Base-by-base conservation (phyloP, 2,329 filamentous ascomycete species). In the Alternaria viburni region DNA sequence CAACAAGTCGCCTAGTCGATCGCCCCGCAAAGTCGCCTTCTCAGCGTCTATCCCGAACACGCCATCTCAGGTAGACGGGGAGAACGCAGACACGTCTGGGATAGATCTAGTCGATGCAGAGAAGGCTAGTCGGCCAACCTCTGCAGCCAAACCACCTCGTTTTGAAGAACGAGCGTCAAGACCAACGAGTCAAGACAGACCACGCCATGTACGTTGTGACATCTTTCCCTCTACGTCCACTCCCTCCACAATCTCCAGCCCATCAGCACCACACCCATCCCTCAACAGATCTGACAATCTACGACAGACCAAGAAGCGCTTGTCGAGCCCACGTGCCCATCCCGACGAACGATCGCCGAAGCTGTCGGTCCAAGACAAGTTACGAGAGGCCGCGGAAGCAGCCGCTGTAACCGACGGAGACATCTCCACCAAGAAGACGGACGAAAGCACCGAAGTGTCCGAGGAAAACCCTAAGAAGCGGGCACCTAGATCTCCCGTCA, bases 341-440 rank as follows among this genome's bases (percentile, higher is more conserved):
- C 74, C 73, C 32, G 79, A 79, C 12, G 79, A 79, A 67, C 76
- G 71, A 57, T 81, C 68, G 58, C 78, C 73, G 43, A 83, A 78
- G 70, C 67, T 83, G 59, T 83, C 81, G 4, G 78, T 84, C 54
- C 77, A 81, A 60, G 82, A 85, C 60, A 85, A 85, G 69, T 78
- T 85, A 56, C 80, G 76, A 54, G 79, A 77, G 49, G 83, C 68
- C 41, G 83, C 83, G 43, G 82, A 82, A 70, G 78, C 80, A 64
- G 81, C 80, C 59, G 80, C 79, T 59, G 72, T 71, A 50, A 26
- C 56, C 49, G 60, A 59, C 28, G 25, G 25, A 23, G 41, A 55
- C 26, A 64, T 50, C 41, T 55, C 62, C 56, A 50, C 56, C 30
- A 43, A 13, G 32, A 56, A 57, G 43, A 61, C 51, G 62, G 70